phyloP scores from a whole-genome alignment of 129 eudicot species.

The Pulicaria dysenterica region DNA sequence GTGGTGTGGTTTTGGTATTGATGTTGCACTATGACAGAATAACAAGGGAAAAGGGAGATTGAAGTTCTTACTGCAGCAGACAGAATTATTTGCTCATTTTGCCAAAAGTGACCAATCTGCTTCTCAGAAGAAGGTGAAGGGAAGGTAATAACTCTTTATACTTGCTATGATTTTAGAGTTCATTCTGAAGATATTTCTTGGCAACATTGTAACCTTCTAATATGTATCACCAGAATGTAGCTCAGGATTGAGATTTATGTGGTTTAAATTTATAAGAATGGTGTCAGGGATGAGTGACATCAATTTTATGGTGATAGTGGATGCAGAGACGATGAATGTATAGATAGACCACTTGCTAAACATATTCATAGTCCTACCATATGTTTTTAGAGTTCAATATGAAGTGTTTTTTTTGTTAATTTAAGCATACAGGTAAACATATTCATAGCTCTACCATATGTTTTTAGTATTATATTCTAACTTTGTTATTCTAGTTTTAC shows the following conservation, averaged over 20 bases:
- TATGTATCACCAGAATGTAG: neutral
- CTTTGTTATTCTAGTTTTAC: too few species aligned
- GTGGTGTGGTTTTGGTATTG: neutral
- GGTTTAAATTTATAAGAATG: neutral
- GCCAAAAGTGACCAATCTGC: slow-evolving; percentile 83
- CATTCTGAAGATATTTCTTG: neutral
- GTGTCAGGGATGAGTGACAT: neutral
- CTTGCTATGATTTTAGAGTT: neutral
- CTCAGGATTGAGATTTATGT: neutral
- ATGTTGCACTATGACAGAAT: slow-evolving; percentile 47
- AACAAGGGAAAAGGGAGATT: slow-evolving; percentile 90
- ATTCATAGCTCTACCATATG: too few species aligned
- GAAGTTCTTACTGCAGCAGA: slow-evolving; percentile 90
- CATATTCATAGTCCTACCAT: too few species aligned
- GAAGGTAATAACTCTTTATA: slow-evolving; percentile 49
- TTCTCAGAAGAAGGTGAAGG: slow-evolving; percentile 75
- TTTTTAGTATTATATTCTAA: too few species aligned
- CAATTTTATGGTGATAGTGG: neutral
- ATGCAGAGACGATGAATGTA: neutral
- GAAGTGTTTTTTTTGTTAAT: neutral
- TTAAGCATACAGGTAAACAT: neutral
- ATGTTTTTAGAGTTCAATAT: too few species aligned
- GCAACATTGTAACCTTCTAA: neutral
- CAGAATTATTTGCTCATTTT: slow-evolving; percentile 94
- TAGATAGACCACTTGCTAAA: too few species aligned